A percentile compares a stretch with the other conserved stretches of the same genome.
phyloP scores from a whole-genome alignment of 257 asterid species.

The Ilex asprella region DNA sequence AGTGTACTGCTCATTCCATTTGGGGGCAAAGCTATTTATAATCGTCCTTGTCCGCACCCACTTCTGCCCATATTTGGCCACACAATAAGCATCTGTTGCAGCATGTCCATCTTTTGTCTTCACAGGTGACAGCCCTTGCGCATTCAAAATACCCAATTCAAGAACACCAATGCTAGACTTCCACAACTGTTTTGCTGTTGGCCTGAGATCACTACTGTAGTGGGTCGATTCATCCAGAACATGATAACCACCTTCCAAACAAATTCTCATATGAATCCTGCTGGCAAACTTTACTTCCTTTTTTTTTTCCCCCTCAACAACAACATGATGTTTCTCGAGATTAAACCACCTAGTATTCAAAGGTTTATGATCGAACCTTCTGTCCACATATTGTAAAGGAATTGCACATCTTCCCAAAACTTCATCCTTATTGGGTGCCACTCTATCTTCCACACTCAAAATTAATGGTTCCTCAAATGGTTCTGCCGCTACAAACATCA shows the following conservation, averaged over 20 bases:
- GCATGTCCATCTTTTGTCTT: conserved; percentile 6
- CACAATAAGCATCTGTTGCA: conserved; percentile 7
- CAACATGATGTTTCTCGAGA: conserved; percentile 8
- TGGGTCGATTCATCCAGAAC: conserved; percentile 10
- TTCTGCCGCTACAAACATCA: conserved; percentile 15
- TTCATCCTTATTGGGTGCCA: conserved; percentile 10
- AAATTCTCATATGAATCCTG: conserved; percentile 11
- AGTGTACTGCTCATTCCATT: conserved; percentile 5
- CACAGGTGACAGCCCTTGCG: conserved; percentile 5
- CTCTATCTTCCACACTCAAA: conserved; percentile 12
- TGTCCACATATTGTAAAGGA: conserved; percentile 4
- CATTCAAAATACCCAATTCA: conserved; percentile 4
- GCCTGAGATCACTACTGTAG: conserved; percentile 7
- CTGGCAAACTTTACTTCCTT: conserved; percentile 2
- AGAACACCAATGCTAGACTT: conserved; percentile 4
- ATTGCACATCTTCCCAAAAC: conserved; percentile 10
- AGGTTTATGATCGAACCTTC: conserved; percentile 10
- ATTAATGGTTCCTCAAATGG: conserved; percentile 8
- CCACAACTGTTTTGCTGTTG: conserved; percentile 8
- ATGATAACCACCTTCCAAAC: conserved; percentile 17
- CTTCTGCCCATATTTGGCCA: conserved; percentile 9
- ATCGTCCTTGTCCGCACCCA: conserved; percentile 11
- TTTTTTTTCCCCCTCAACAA: conserved; percentile 3
- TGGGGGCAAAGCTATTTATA: conserved; percentile 2
- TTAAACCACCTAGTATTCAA: conserved; percentile 7